Evolutionary conservation across 129 eudicot species (phyloP).

Genomic region (Helianthus tuberosus): DNA sequence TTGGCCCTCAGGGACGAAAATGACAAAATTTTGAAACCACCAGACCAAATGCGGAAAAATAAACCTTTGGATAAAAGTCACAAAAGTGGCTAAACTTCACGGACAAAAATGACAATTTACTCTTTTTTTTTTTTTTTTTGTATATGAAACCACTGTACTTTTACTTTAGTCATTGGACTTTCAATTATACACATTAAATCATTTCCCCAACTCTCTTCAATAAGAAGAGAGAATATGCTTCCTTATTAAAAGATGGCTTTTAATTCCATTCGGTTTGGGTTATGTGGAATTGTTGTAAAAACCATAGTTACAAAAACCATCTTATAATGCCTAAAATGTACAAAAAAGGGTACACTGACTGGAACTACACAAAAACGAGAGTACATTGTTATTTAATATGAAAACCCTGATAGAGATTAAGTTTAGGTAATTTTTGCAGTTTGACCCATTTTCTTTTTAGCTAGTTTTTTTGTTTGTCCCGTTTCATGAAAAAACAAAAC

Average conservation of each 20-base stretch:
- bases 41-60: too few relatives aligned
- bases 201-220: too few relatives aligned
- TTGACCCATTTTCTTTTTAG: neutral
- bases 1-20: too few relatives aligned
- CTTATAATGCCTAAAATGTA: neutral
- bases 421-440: neutral
- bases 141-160: neutral
- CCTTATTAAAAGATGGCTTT: too few relatives aligned
- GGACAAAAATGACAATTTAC: neutral
- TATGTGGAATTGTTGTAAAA: too few relatives aligned
- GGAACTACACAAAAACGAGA: neutral
- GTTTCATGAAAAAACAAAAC: neutral
- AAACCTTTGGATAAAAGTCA: too few relatives aligned
- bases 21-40: too few relatives aligned
- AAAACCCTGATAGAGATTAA: neutral
- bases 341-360: neutral
- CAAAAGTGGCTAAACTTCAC: too few relatives aligned
- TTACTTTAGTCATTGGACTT: neutral
- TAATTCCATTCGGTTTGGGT: too few relatives aligned
- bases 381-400: constrained; percentile 1
- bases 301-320: neutral
- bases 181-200: too few relatives aligned
- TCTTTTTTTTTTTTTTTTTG: neutral
- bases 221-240: too few relatives aligned
- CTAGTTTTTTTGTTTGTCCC: neutral